Base-by-base conservation (phyloP, 2,329 filamentous ascomycete genomes). In the Colletotrichum spaethianum region DNA sequence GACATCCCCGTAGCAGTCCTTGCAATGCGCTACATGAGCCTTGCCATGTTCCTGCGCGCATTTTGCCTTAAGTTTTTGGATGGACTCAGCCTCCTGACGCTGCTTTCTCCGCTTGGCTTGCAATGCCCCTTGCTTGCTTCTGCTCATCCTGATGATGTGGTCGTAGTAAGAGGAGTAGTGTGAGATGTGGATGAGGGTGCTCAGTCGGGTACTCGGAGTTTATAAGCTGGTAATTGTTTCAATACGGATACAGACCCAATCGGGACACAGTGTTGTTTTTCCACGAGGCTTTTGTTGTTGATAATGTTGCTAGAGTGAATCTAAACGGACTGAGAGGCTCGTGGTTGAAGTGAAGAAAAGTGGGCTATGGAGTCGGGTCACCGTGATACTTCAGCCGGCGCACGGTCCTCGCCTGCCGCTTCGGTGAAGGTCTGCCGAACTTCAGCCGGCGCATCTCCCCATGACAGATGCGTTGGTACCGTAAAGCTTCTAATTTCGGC, bases 1-100 rank as follows among this genome's bases (percentile, higher is more conserved):
- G 5, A 88, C 78, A 65, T 85, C 82, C 26, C 78, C 78, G 79
- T 86, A 88, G 77, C 88, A 90, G 31, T 82, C 79, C 12, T 82
- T 75, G 75, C 87, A 90, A 55, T 87, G 82, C 9, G 82, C 74
- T 18, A 86, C 79, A 60, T 85, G 82, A 53, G 75, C 76, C 74
- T 85, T 84, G 52, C 78, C 80, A 73, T 87, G 87, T 20, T 84
- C 80, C 40, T 79, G 77, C 28, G 77, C 75, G 76, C 88, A 89
- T n/a, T 79, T 77, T 23, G 76, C 75, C 72, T 82, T 85, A 72
- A 89, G 82, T 5, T 78, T 79, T 40, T 83, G 78, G 26, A 87
- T 79, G 65, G 86, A 83, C 20, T 82, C 78, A 48, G 80, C 78
- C 28, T 46, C 33, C 40, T 48, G 57, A n/a, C 46, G 53, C 52